Evolutionary conservation across 2,329 filamentous ascomycete genomes (phyloP), one percentile per base, ranked within the genome.

Genomic region (Pyrenochaeta sp.): DNA sequence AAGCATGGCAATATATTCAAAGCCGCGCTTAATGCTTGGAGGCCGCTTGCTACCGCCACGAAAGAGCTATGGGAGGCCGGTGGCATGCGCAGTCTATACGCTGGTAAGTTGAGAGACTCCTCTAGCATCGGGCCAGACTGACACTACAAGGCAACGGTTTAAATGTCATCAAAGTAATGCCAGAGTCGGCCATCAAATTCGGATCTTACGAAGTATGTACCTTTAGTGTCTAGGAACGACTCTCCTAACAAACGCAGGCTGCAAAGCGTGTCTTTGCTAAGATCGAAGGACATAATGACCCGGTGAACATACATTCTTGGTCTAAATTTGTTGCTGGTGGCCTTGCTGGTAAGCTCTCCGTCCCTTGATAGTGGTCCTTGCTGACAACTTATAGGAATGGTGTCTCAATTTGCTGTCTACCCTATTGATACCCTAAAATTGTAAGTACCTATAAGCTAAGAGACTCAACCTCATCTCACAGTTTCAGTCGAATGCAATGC

Each of bases 141-240:
- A 68, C 42, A 14, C 7, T 18, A 15, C 6, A 59, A 96, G 92
- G 94, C 24, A 99, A 99, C 65, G 94, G 94, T 3, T 78, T 99
- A 58, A 99, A 99, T 60, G 91, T 99, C 3, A 73, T 96, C 64
- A 99, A 99, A 72, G 94, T 99, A 48, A 96, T 97, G 90, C 94
- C 94, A 0, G 94, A 99, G 75, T 96, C 93, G 19, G 93, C 94
- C 18, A 96, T 99, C 68, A 96, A 96, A 73, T 99, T 99, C 69
- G 94, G 94, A 48, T 93, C 92, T 14, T 99, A 96, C 67, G 94
- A 99, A 76, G 83, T 82, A 69, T 61, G 72, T 50, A 41, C 36
- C 14, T 3, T 26, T 14, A 43, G 28, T 23, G 15, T 26, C 42
- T 26, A 29, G 9, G 18, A 35, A 28, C 26, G 7, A 32, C 24